Conservation (phyloP, 192 early-diverging fungal species). For the Linnemannia exigua region DNA sequence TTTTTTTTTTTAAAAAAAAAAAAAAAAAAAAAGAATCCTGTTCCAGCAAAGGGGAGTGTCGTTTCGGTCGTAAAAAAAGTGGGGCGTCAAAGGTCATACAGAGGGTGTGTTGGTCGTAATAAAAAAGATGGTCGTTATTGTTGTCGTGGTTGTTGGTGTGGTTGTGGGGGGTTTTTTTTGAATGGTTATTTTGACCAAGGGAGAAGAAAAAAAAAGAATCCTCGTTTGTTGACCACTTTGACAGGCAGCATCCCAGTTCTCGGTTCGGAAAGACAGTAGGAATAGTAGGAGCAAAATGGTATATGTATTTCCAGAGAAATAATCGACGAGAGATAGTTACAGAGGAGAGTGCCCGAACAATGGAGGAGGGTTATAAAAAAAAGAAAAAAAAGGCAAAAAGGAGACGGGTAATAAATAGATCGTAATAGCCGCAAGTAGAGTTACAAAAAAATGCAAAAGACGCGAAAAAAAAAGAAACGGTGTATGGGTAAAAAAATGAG, state of each 20-base stretch:
- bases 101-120: background rate
- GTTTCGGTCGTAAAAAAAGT: slow-evolving; percentile 6
- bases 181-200: background rate
- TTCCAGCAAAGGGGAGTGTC: background rate
- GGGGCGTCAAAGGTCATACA: slow-evolving; percentile 1
- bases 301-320: slow-evolving; percentile 5
- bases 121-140: background rate
- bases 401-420: background rate
- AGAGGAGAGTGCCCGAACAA: slow-evolving; percentile 11
- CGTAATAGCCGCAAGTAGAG: background rate
- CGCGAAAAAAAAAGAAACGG: background rate
- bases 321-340: slow-evolving; percentile 2
- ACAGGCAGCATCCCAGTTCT: slow-evolving; percentile 12
- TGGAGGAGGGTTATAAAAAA: background rate
- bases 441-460: background rate
- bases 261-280: background rate
- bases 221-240: slow-evolving; percentile 5
- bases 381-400: background rate
- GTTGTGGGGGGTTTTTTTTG: background rate
- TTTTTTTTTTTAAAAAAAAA: slow-evolving; percentile 1
- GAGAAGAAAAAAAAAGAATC: background rate
- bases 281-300: slow-evolving; percentile 8
- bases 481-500: background rate
- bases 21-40: slow-evolving; percentile 9
- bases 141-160: background rate